A percentile compares a stretch with the other conserved stretches of the same genome.
These are phyloP conservation scores for Sporothrix pseudoabietina DNA, from an alignment of 2,329 filamentous ascomycete genomes.

Conservation along the genomic window DNA sequence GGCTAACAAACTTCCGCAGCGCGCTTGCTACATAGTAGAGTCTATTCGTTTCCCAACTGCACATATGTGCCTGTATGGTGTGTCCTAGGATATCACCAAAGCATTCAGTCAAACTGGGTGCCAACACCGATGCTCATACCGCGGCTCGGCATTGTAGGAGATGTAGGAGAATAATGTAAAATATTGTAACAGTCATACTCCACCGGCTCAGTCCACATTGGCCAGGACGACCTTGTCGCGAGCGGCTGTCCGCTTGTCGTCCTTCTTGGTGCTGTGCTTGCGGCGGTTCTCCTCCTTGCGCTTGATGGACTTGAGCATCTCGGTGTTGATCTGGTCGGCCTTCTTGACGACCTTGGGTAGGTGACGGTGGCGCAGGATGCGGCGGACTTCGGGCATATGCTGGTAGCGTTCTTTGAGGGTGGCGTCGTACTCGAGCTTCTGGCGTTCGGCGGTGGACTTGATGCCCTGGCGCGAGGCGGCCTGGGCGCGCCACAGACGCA, in stretches of 20 bases:
- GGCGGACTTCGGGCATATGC: slow-evolving; percentile 93
- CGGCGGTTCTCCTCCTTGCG: slow-evolving; percentile 91
- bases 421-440: slow-evolving; percentile 89
- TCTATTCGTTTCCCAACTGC: too few species aligned
- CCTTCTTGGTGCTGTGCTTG: slow-evolving; percentile 84
- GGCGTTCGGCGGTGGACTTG: slow-evolving; percentile 80
- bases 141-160: slow-evolving; percentile 4
- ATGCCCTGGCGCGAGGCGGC: slow-evolving; percentile 82
- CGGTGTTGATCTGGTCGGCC: slow-evolving; percentile 88
- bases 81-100: neutral
- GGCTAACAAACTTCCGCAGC: neutral
- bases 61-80: neutral
- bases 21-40: too few species aligned
- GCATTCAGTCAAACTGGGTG: neutral
- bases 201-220: slow-evolving; percentile 51
- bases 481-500: slow-evolving; percentile 80
- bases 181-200: neutral
- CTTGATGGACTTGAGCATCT: slow-evolving; percentile 86
- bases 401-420: slow-evolving; percentile 80
- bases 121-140: neutral
- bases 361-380: slow-evolving; percentile 89
- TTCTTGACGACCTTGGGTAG: slow-evolving; percentile 93
- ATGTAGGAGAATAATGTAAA: neutral
- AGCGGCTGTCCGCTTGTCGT: slow-evolving; percentile 56
- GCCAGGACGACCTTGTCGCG: slow-evolving; percentile 91